These are phyloP conservation scores for Stevia rebaudiana DNA, from an alignment of 140 eudicot species.

Conservation along the genomic window DNA sequence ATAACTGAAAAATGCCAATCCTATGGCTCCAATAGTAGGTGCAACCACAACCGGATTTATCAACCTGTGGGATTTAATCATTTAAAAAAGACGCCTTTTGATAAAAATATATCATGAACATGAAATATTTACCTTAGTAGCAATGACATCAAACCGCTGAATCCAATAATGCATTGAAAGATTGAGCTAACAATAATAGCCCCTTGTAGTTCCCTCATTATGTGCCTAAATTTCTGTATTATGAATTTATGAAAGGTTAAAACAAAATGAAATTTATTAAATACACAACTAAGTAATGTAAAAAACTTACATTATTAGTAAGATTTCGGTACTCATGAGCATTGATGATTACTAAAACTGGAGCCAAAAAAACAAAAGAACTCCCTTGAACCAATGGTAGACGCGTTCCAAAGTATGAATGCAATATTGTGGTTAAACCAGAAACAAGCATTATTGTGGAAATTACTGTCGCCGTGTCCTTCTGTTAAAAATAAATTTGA, in stretches of 20 bases:
- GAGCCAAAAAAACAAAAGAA: conserved; percentile 88
- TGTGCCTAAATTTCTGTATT: conserved; percentile 80
- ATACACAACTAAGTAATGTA: neutral
- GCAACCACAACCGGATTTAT: conserved; percentile 96
- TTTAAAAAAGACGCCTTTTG: no score
- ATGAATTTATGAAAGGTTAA: conserved; percentile 10
- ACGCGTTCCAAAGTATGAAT: conserved; percentile 82
- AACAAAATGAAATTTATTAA: neutral
- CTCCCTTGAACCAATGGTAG: conserved; percentile 98
- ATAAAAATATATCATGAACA: neutral
- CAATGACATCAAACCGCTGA: conserved; percentile 83
- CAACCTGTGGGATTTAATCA: conserved; percentile 39
- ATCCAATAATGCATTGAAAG: conserved; percentile 89
- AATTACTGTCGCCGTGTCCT: conserved; percentile 80
- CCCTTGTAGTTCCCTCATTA: conserved; percentile 95
- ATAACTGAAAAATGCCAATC: conserved; percentile 86
- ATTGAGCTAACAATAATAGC: conserved; percentile 84
- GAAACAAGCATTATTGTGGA: conserved; percentile 83
- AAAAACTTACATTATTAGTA: conserved; percentile 65
- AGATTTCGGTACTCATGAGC: conserved; percentile 81
- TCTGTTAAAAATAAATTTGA: conserved; percentile 38
- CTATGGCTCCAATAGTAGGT: conserved; percentile 84
- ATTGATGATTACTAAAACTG: conserved; percentile 79
- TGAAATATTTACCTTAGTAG: conserved; percentile 47
- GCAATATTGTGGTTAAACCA: conserved; percentile 76